A percentile compares a stretch with the other conserved stretches of the same genome.
Evolutionary conservation across 2,329 filamentous ascomycete species (phyloP).

Genomic region (Xylariaceae sp.): DNA sequence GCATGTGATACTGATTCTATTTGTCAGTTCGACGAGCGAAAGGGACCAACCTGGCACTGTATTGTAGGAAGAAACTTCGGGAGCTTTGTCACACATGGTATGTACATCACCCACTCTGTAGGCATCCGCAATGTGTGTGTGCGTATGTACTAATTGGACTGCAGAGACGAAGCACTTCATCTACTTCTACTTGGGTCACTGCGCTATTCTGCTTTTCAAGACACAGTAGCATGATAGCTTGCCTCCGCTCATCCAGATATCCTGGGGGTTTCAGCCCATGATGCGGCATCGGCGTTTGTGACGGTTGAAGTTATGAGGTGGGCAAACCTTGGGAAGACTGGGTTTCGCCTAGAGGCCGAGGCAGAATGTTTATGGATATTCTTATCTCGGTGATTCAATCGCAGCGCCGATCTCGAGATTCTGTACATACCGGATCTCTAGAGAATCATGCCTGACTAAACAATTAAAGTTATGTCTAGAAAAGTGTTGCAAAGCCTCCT

Average conservation of each 20-base stretch:
- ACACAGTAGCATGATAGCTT: conserved; percentile 68
- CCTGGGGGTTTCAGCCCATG: background rate
- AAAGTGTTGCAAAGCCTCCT: conserved; percentile 2
- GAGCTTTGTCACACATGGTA: conserved; percentile 98
- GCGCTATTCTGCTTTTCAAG: conserved; percentile 98
- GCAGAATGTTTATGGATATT: background rate
- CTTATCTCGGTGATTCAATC: background rate
- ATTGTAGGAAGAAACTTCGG: conserved; percentile 98
- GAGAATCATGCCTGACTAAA: conserved; percentile 3
- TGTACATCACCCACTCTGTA: conserved; percentile 29
- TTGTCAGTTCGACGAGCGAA: conserved; percentile 86
- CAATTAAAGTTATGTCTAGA: conserved; percentile 2
- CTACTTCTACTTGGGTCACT: conserved; percentile 99
- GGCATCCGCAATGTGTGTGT: background rate
- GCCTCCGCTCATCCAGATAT: background rate
- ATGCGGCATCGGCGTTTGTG: background rate
- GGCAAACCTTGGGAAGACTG: background rate
- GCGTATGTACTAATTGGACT: conserved; percentile 13
- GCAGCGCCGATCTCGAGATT: conserved; percentile 1
- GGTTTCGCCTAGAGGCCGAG: background rate
- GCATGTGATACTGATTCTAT: conserved; percentile 12
- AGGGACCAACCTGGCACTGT: conserved; percentile 98
- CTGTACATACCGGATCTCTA: conserved; percentile 2
- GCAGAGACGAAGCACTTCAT: conserved; percentile 99
- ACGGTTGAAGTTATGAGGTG: conserved; percentile 1